Evolutionary conservation across 176 grass and related monocot genomes (phyloP), one percentile per base, ranked within the genome.

Genomic region (Calamus simplicifolius): DNA sequence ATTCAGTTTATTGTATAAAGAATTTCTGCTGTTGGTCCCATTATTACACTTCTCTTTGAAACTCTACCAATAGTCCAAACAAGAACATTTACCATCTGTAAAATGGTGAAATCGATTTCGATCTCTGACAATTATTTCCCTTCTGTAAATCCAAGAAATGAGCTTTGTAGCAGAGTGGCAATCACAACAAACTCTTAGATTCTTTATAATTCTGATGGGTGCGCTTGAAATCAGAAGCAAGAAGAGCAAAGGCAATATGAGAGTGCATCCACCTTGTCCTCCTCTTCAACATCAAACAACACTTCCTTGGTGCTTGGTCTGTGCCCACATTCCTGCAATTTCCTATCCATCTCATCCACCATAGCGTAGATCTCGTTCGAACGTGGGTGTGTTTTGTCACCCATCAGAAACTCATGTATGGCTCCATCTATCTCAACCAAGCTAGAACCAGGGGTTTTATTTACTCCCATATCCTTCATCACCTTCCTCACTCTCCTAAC

Each of bases 381-480:
- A 23, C 38, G 29, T 38, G 65, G 64, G 23, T 67, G 64, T 3
- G 51, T 68, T 18, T 21, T 69, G 38, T 81, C 73, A 14, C 77
- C 73, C 14, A 27, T 58, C 64, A 77, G 63, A 66, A 86, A 86
- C 65, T 86, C 77, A 57, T 77, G 83, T n/a, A 77, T 29, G 6
- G 61, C 52, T 25, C 73, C 73, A 25, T 73, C 27, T 0, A 66
- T 53, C 50, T 77, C 73, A 25, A 86, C 21, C 51, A 76, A 3
- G 55, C 83, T 86, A 61, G 61, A 77, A 4, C 76, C 82, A 0
- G 82, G 77, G 48, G 30, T 56, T 78, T 85, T 85, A 54, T 80
- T 63, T 18, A 85, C 64, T 27, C 62, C 72, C 68, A 49, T 72
- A 52, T 43, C 68, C 58, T 69, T 75, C 72, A 80, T 76, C 51